Evolutionary conservation across 257 asterid species (phyloP), one percentile per base, ranked within the genome.

Genomic region (Ligustrum vulgare): DNA sequence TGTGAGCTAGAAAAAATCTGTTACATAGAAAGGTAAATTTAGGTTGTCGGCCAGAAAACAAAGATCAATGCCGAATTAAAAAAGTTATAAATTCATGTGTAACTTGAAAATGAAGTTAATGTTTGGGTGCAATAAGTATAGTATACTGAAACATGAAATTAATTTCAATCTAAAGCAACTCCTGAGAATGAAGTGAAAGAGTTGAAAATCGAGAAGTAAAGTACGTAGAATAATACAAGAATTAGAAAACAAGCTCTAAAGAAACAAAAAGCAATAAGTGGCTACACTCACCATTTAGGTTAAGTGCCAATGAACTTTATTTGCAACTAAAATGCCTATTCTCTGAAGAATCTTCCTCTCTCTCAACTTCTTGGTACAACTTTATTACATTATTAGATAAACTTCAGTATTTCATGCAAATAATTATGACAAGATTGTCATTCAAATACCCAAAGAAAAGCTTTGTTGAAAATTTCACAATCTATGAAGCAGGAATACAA

Each of bases 111-210:
- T 23, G 25, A 76, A 67, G 72, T 22, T 67, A 37, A 65, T 32
- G 36, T 71, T 25, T 60, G 37, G 23, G 72, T 62, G 49, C 16
- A 51, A 33, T 60, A 43, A 43, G 12, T 43, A 4, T 9, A 60
- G 32, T 23, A 60, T 25, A 20, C 12, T 60, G 67, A 60, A 60
- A 60, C 67, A 2, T 23, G 11, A 51, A 51, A 15, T 18, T 51
- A 51, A n/a, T 3, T 51, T 51, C 62, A 51, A 15, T 51, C 43
- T 69, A 68, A 23, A 74, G 49, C 71, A 32, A 54, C 70, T 73
- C 39, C 63, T 9, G 58, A 47, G 35, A 76, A 74, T 74, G 72
- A 77, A 49, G 75, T 28, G 66, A 66, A 63, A 18, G 31, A n/a
- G 23, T 16, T 41, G 37, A 41, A 73, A 63, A 51, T 51, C 25